These are phyloP conservation scores for Termitomyces sp. DNA, from an alignment of 768 basidiomycete species.

Conservation along the genomic window DNA sequence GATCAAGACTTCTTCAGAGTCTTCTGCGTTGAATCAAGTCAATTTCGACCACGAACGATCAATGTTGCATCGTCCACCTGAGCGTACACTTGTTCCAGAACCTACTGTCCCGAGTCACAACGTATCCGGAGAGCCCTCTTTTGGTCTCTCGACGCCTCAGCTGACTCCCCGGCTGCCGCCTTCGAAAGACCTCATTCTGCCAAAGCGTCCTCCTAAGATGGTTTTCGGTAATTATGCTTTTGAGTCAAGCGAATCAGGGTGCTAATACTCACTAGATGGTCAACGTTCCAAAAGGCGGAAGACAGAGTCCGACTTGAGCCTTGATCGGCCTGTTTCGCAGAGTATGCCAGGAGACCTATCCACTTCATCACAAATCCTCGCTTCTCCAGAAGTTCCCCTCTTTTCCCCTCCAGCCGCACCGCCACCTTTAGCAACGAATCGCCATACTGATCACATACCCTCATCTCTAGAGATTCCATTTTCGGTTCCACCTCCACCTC, in stretches of 20 bases:
- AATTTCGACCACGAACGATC: neutral
- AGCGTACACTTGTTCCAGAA: neutral
- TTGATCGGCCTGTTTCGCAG: neutral
- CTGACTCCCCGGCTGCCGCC: neutral
- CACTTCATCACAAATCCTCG: neutral
- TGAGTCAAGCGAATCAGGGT: neutral
- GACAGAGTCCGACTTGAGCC: conserved; percentile 1
- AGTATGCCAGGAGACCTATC: neutral
- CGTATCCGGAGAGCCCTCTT: neutral
- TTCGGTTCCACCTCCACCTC: neutral
- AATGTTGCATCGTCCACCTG: neutral
- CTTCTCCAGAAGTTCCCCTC: neutral
- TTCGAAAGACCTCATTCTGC: neutral
- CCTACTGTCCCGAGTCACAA: neutral
- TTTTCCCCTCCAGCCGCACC: neutral
- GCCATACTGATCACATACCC: neutral
- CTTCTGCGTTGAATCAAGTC: neutral
- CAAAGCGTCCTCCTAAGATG: neutral
- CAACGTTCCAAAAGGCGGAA: conserved; percentile 7
- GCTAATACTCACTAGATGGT: neutral
- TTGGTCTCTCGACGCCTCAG: neutral
- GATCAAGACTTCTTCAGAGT: neutral
- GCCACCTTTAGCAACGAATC: neutral
- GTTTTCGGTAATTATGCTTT: neutral
- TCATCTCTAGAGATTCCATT: neutral